Evolutionary conservation across 192 early-diverging fungal species (phyloP), one percentile per base, ranked within the genome.

Genomic region (Linnemannia exigua): DNA sequence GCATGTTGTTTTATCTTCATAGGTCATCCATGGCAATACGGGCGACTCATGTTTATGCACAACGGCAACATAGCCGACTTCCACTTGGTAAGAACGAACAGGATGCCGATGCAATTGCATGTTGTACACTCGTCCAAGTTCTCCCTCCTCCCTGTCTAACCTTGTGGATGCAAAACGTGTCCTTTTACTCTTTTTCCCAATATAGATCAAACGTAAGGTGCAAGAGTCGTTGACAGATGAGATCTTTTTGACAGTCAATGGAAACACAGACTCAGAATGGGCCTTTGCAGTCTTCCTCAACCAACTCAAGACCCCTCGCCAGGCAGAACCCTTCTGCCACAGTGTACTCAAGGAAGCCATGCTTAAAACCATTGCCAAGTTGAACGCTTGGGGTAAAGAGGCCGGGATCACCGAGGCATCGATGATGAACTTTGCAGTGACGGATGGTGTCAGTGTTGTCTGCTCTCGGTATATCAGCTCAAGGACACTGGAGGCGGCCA

Each of bases 21-120:
- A 89, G 88, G 88, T 68, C 92, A 93, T 72, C 92, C 92, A 58
- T 93, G 91, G 90, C 76, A 90, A 87, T 95, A 89, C 80, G 94
- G 94, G 51, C 90, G 91, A 68, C 82, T 96, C 20, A 96, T 96
- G 95, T 96, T 93, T 89, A 95, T 95, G 95, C 95, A 96, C 88
- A 95, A 96, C 76, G 94, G 94, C 54, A 88, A 90, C 67, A 91
- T 96, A 75, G 92, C 88, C 67, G 88, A 92, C 20, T 96, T 96
- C 73, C 75, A 92, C 44, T 85, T 89, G 76, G 92, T 90, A 89
- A 74, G 68, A 44, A 67, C 16, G 48, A 50, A n/a, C n/a, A n/a
- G 70, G 16, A 72, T 7, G 1, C 28, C 8, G n/a, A 31, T 31
- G 1, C 58, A 31, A 63, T 63, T 63, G 58, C 11, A 63, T 12